These are phyloP conservation scores for Ascochyta clinopodiicola DNA, from an alignment of 2,329 filamentous ascomycete genomes.

Conservation along the genomic window DNA sequence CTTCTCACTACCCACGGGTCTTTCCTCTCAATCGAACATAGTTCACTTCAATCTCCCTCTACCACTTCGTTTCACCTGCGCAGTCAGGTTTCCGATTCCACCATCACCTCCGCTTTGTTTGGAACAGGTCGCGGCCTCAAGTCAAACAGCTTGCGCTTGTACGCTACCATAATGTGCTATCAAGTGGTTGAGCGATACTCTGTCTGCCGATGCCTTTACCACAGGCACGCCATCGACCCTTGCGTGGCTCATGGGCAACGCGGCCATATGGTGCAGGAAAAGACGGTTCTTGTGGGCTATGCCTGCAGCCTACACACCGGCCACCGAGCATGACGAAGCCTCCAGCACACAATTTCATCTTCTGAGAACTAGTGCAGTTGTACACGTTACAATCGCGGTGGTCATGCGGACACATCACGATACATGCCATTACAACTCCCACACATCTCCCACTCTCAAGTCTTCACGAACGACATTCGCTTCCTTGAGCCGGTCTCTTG, in stretches of 20 bases:
- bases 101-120: conserved; percentile 2
- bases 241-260: conserved; percentile 77
- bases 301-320: conserved; percentile 67
- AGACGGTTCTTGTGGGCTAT: conserved; percentile 83
- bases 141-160: neutral
- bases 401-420: neutral
- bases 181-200: conserved; percentile 86
- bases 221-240: conserved; percentile 83
- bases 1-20: conserved; percentile 27
- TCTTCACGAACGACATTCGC: conserved; percentile 14
- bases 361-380: conserved; percentile 40
- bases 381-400: conserved; percentile 27
- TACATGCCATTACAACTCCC: conserved; percentile 9
- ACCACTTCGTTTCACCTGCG: conserved; percentile 17
- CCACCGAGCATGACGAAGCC: conserved; percentile 27
- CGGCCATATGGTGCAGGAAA: conserved; percentile 74
- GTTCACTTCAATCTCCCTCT: conserved; percentile 14
- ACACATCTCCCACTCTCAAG: neutral
- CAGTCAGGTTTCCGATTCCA: conserved; percentile 17
- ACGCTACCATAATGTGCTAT: conserved; percentile 72
- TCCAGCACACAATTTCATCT: conserved; percentile 25
- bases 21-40: conserved; percentile 20
- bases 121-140: neutral
- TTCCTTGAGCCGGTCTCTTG: conserved; percentile 35
- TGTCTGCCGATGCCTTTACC: conserved; percentile 86